Evolutionary conservation across 768 basidiomycete species (phyloP).

Genomic region (Russula sp.): DNA sequence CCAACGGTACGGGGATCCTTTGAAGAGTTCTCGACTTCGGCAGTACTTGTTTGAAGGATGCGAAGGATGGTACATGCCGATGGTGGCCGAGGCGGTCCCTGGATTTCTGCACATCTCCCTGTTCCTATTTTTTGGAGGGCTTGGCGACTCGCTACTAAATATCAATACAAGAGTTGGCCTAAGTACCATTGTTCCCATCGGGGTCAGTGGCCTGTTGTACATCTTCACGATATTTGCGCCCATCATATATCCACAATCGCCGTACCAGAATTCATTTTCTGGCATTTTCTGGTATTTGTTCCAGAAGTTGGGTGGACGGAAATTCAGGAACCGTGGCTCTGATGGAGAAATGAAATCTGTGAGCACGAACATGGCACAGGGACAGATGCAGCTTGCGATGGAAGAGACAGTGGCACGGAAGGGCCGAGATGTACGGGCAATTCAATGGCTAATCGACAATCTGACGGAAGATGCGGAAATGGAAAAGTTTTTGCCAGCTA

Average conservation of each 20-base stretch:
- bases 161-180: neutral
- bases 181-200: neutral
- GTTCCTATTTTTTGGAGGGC: neutral
- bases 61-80: slow-evolving; percentile 5
- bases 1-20: neutral
- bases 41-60: slow-evolving; percentile 3
- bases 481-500: too few relatives aligned
- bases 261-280: slow-evolving; percentile 1
- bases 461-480: too few relatives aligned
- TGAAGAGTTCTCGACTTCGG: slow-evolving; percentile 10
- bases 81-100: neutral
- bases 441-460: slow-evolving; percentile 7
- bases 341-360: neutral
- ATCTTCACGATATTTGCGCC: neutral
- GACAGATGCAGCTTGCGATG: slow-evolving; percentile 20
- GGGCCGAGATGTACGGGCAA: slow-evolving; percentile 2
- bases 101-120: slow-evolving; percentile 1
- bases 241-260: neutral
- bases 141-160: neutral
- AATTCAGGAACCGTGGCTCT: neutral
- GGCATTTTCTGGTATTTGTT: neutral
- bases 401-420: neutral
- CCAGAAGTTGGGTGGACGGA: neutral
- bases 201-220: neutral
- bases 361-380: slow-evolving; percentile 8